Evolutionary conservation across 805 yeast species (phyloP).

Genomic region (Saccharomycodes ludwigii): DNA sequence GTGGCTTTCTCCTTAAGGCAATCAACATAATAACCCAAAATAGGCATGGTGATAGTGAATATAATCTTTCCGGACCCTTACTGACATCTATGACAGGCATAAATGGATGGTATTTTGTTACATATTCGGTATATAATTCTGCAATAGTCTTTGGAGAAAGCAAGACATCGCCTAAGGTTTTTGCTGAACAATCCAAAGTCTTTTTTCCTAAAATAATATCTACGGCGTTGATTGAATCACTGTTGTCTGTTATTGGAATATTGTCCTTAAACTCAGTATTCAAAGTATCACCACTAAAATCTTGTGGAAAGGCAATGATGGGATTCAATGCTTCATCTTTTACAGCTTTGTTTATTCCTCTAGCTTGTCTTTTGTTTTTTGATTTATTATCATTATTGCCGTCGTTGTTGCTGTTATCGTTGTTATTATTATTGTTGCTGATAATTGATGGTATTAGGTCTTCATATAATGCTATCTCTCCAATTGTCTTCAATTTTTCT

Average conservation of each 20-base stretch:
- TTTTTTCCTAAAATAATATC: too few relatives aligned
- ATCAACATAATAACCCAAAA: constrained; percentile 91
- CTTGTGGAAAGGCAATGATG: too few relatives aligned
- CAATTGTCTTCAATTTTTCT: constrained; percentile 10
- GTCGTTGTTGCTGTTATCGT: neutral
- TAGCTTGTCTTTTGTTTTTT: neutral
- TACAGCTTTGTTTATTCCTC: neutral
- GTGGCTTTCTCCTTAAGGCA: constrained; percentile 54
- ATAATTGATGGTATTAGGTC: too few relatives aligned
- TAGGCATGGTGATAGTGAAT: constrained; percentile 69
- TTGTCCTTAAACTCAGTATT: too few relatives aligned
- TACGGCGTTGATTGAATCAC: too few relatives aligned
- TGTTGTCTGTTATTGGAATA: too few relatives aligned
- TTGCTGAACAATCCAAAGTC: constrained; percentile 51
- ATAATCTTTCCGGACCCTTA: constrained; percentile 73
- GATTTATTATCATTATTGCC: neutral
- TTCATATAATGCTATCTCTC: too few relatives aligned
- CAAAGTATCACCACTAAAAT: too few relatives aligned
- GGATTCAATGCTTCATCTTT: neutral
- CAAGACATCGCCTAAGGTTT: constrained; percentile 56
- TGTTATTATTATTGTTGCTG: constrained; percentile 2
- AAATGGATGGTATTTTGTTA: constrained; percentile 67
- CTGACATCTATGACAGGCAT: constrained; percentile 77
- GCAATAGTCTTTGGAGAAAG: constrained; percentile 50
- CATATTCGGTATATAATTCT: constrained; percentile 56